Evolutionary conservation across 2,329 filamentous ascomycete species (phyloP).

Genomic region (Aspergillus tubingensis): DNA sequence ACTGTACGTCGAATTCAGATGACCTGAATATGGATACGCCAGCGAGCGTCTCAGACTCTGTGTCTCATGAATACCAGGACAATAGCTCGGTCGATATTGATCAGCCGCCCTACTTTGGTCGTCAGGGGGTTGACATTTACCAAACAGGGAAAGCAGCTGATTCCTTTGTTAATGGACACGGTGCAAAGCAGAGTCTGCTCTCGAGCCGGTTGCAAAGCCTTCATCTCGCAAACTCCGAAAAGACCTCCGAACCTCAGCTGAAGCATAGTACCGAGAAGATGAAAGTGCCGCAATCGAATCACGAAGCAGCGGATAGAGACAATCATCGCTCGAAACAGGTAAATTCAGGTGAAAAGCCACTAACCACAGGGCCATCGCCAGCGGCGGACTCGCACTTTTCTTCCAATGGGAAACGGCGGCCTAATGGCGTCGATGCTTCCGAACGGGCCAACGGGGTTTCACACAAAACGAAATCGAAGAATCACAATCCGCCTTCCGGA

Average conservation of each 20-base stretch:
- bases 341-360: constrained; percentile 28
- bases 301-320: constrained; percentile 33
- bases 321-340: constrained; percentile 29
- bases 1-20: constrained; percentile 46
- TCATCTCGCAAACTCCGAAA: constrained; percentile 40
- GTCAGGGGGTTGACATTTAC: constrained; percentile 29
- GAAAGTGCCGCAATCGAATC: constrained; percentile 21
- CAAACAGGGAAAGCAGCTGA: constrained; percentile 19
- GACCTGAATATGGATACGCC: constrained; percentile 40
- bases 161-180: constrained; percentile 27
- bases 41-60: constrained; percentile 40
- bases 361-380: constrained; percentile 25
- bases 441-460: constrained; percentile 39
- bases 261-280: constrained; percentile 29
- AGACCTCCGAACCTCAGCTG: constrained; percentile 25
- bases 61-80: constrained; percentile 43
- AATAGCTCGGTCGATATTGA: constrained; percentile 40
- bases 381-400: constrained; percentile 34
- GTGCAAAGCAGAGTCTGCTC: constrained; percentile 36
- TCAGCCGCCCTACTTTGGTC: constrained; percentile 28
- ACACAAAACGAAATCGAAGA: constrained; percentile 39
- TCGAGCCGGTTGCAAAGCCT: constrained; percentile 42
- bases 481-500: constrained; percentile 24
- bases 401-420: constrained; percentile 34
- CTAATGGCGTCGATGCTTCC: constrained; percentile 32